These are phyloP conservation scores for Neurospora sp. DNA, from an alignment of 2,329 filamentous ascomycete genomes.

Conservation along the genomic window DNA sequence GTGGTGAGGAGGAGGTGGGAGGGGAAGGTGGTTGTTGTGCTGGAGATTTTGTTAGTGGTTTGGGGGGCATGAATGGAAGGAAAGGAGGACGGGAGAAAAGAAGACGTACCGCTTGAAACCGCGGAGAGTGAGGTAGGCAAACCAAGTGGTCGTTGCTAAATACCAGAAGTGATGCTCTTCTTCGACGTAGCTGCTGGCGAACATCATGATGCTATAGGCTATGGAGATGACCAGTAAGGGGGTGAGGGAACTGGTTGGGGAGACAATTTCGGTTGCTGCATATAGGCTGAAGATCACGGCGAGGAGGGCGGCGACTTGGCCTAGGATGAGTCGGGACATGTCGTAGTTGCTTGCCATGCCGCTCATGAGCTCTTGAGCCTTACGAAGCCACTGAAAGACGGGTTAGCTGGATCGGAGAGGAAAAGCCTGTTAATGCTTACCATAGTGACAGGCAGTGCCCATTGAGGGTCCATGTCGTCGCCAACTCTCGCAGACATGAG, in stretches of 20 bases:
- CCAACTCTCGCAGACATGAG: slow-evolving; percentile 11
- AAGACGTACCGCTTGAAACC: slow-evolving; percentile 29
- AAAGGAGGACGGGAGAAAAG: not conserved
- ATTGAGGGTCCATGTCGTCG: slow-evolving; percentile 25
- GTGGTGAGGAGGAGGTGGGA: slow-evolving; percentile 20
- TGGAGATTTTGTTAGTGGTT: not conserved
- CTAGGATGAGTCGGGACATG: slow-evolving; percentile 47
- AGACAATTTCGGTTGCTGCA: slow-evolving; percentile 19
- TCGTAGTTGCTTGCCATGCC: slow-evolving; percentile 90
- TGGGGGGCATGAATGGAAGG: no score
- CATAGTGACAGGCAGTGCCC: slow-evolving; percentile 33
- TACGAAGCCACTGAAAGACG: slow-evolving; percentile 48
- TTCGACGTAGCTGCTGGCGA: slow-evolving; percentile 94
- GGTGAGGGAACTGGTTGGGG: not conserved
- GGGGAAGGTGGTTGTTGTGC: slow-evolving; percentile 17
- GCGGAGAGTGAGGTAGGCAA: slow-evolving; percentile 42
- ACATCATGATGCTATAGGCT: slow-evolving; percentile 82
- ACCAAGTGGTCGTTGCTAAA: slow-evolving; percentile 69
- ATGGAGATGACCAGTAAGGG: slow-evolving; percentile 32
- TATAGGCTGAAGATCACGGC: slow-evolving; percentile 33
- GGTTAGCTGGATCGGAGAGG: slow-evolving; percentile 3
- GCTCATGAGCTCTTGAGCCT: slow-evolving; percentile 72
- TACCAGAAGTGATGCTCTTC: slow-evolving; percentile 99
- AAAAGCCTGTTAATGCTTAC: slow-evolving; percentile 19
- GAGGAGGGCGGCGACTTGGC: slow-evolving; percentile 27